These are phyloP conservation scores for Sporisorium graminicola DNA, from an alignment of 1,284 basidiomycete species.

Conservation along the genomic window DNA sequence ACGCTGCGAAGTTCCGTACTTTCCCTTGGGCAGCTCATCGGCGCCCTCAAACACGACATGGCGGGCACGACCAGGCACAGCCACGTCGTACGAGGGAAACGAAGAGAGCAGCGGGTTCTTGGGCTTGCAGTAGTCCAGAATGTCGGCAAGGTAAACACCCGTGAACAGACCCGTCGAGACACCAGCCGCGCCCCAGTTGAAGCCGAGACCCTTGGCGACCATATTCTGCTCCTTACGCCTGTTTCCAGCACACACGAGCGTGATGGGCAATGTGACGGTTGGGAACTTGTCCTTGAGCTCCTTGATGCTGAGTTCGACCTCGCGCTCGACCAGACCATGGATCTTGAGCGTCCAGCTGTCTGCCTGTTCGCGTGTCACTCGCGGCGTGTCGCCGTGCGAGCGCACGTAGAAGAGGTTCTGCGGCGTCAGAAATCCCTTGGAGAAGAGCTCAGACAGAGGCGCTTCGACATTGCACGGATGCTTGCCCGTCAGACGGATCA, in stretches of 20 bases:
- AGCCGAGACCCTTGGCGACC: constrained; percentile 74
- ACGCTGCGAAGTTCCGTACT: constrained; percentile 77
- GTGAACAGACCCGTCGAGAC: constrained; percentile 78
- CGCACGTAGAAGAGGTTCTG: constrained; percentile 78
- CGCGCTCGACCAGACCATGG: constrained; percentile 70
- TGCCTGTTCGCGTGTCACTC: constrained; percentile 71
- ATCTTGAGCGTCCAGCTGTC: constrained; percentile 74
- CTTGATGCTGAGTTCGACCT: constrained; percentile 58
- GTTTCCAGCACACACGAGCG: constrained; percentile 79
- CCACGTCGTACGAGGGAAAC: constrained; percentile 61
- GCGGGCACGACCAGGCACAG: constrained; percentile 70
- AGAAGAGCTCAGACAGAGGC: constrained; percentile 73
- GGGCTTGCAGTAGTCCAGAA: constrained; percentile 74
- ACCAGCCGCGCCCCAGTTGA: constrained; percentile 74
- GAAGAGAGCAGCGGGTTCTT: constrained; percentile 56
- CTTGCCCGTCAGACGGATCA: constrained; percentile 61
- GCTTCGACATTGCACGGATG: constrained; percentile 78
- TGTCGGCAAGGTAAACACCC: constrained; percentile 76
- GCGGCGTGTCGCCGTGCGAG: constrained; percentile 78
- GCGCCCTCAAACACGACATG: constrained; percentile 78
- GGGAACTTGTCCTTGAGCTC: constrained; percentile 73
- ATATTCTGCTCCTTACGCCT: constrained; percentile 79
- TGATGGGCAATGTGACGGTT: constrained; percentile 77
- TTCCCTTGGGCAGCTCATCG: constrained; percentile 77
- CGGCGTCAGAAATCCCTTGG: constrained; percentile 76